Evolutionary conservation across 352 stramenopile species (phyloP), one percentile per base, ranked within the genome.

Genomic region (Detonula confervacea): DNA sequence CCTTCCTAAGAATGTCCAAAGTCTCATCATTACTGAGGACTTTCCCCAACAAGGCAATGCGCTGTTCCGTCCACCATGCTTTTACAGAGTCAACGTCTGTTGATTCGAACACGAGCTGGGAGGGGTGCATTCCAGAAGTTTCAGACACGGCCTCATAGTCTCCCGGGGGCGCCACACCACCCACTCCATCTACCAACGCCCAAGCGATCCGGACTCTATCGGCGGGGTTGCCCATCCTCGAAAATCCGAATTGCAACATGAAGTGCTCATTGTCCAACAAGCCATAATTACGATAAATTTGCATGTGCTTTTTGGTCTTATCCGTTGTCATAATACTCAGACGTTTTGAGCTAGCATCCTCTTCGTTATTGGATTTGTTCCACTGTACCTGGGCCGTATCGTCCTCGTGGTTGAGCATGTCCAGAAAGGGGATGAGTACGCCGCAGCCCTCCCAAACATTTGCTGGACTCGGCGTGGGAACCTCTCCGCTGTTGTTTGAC

Each of bases 401-500:
- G 39, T 84, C 77, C 60, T 92, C 84, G 70, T 94, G 89, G 66
- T 94, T 94, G 4, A 92, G 62, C 89, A 94, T 94, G 69, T 94
- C 89, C 22, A 94, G 69, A 27, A 94, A 85, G 7, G 89, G 89
- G 60, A 94, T 77, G 70, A 94, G 81, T n/a, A 94, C 81, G 61
- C 89, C 89, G 18, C 88, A 68, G 18, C 89, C 82, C 51, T 90
- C 75, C 87, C 85, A 92, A 37, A 92, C 65, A 67, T 87, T 66
- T 16, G 63, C 20, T 5, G 83, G 83, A 18, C 76, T 80, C 0
- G 8, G n/a, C n/a, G n/a, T n/a, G n/a, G n/a, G n/a, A n/a, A n/a
- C n/a, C n/a, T 14, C 29, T 11, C 16, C 52, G 52, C 0, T 33
- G 42, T 27, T 29, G 25, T 76, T 47, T 7, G 18, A 69, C 20